phyloP scores from a whole-genome alignment of 768 basidiomycete genomes.

The Pleurotus eryngii region DNA sequence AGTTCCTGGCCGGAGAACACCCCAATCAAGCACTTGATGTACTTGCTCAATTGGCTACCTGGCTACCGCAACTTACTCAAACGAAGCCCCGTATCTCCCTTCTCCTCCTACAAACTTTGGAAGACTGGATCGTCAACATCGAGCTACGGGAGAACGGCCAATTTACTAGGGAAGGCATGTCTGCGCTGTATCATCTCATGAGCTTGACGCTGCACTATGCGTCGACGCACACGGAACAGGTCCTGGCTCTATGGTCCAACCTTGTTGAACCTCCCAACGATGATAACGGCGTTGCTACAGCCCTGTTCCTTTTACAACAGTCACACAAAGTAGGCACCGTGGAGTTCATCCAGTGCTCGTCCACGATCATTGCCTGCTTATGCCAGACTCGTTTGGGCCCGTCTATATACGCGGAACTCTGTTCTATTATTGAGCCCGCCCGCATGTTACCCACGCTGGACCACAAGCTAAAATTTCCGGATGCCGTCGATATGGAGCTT shows the following conservation, averaged over 20 bases:
- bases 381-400: slow-evolving; percentile 73
- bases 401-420: slow-evolving; percentile 79
- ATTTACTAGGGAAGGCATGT: slow-evolving; percentile 55
- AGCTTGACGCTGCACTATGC: slow-evolving; percentile 77
- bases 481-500: slow-evolving; percentile 64
- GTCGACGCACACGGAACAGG: slow-evolving; percentile 73
- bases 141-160: slow-evolving; percentile 60
- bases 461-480: slow-evolving; percentile 62
- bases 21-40: slow-evolving; percentile 62
- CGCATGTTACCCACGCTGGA: slow-evolving; percentile 80
- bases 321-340: slow-evolving; percentile 79
- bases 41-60: slow-evolving; percentile 65
- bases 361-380: slow-evolving; percentile 79
- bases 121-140: slow-evolving; percentile 81
- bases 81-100: slow-evolving; percentile 30
- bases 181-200: slow-evolving; percentile 76
- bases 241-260: slow-evolving; percentile 74
- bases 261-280: slow-evolving; percentile 70
- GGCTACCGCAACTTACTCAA: slow-evolving; percentile 60
- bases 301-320: slow-evolving; percentile 84
- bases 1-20: slow-evolving; percentile 76
- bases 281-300: slow-evolving; percentile 73
- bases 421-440: slow-evolving; percentile 77
- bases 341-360: slow-evolving; percentile 74
- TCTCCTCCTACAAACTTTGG: slow-evolving; percentile 72